These are phyloP conservation scores for Phaffia rhodozyma DNA, from an alignment of 1,284 basidiomycete genomes.

Conservation along the genomic window DNA sequence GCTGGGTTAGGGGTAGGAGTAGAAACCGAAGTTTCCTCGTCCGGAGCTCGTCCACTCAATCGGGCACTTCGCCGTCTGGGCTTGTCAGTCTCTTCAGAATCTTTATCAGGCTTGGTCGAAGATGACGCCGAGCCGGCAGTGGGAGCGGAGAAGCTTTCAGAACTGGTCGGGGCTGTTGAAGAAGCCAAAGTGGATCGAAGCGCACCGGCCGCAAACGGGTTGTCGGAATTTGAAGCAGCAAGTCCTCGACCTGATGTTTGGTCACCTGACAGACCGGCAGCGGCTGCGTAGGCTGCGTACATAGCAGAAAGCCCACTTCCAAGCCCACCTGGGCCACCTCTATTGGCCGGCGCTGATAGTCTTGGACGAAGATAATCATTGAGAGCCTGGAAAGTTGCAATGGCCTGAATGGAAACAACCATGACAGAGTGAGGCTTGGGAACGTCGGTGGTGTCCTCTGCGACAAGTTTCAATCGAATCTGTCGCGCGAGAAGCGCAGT, in stretches of 20 bases:
- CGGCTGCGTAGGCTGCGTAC: conserved; percentile 70
- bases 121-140: conserved; percentile 28
- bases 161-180: conserved; percentile 26
- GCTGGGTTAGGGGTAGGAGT: conserved; percentile 19
- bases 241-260: not conserved
- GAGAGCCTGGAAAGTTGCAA: conserved; percentile 87
- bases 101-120: conserved; percentile 16
- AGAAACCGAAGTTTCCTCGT: conserved; percentile 26
- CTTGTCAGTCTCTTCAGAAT: conserved; percentile 23
- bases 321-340: conserved; percentile 13
- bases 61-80: conserved; percentile 61
- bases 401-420: conserved; percentile 89
- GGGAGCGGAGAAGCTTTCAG: conserved; percentile 30
- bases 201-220: conserved; percentile 1
- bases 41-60: conserved; percentile 52
- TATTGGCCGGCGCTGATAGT: conserved; percentile 41
- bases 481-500: conserved; percentile 77
- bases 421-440: conserved; percentile 76
- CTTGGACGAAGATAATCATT: conserved; percentile 87
- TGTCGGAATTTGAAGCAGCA: not conserved
- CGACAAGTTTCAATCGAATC: conserved; percentile 71
- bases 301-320: conserved; percentile 69
- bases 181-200: conserved; percentile 17
- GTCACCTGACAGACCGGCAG: conserved; percentile 36
- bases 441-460: conserved; percentile 72